Percentiles rank a stretch among this genome's conserved stretches.
phyloP scores from a whole-genome alignment of 768 basidiomycete species.

The Boletus barrowsii region DNA sequence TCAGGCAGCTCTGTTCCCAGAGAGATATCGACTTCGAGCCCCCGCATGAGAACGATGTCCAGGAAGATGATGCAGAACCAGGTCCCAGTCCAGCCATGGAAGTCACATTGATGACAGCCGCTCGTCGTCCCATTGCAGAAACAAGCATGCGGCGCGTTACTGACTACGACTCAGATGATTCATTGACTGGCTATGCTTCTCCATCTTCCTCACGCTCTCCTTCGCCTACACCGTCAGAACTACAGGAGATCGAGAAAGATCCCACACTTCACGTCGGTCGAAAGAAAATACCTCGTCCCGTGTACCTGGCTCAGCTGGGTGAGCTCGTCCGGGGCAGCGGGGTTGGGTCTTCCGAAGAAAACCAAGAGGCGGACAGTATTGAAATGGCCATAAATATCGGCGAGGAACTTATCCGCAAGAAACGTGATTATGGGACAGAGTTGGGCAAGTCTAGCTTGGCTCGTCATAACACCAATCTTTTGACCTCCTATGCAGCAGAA shows the following conservation, averaged over 20 bases:
- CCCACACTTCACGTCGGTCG: conserved; percentile 71
- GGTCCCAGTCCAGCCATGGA: conserved; percentile 16
- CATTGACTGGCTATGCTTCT: conserved; percentile 75
- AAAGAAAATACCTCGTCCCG: conserved; percentile 75
- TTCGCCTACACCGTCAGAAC: conserved; percentile 79
- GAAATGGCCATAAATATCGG: conserved; percentile 80
- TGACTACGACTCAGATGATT: conserved; percentile 77
- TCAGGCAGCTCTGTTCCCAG: conserved; percentile 51
- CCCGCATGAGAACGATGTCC: conserved; percentile 12
- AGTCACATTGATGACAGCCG: not conserved
- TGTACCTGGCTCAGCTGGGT: conserved; percentile 85
- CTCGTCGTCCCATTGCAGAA: not conserved
- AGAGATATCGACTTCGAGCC: conserved; percentile 52
- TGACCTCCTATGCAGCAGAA: conserved; percentile 58
- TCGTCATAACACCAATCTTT: conserved; percentile 1
- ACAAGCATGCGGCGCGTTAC: conserved; percentile 7
- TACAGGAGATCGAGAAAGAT: conserved; percentile 82
- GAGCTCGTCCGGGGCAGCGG: conserved; percentile 67
- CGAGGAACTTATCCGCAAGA: conserved; percentile 81
- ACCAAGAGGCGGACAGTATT: conserved; percentile 68
- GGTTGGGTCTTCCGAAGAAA: conserved; percentile 48
- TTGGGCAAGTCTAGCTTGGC: conserved; percentile 49
- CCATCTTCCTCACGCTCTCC: conserved; percentile 62
- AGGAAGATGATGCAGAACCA: conserved; percentile 5
- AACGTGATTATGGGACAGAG: conserved; percentile 82